These are phyloP conservation scores for Zopfia rhizophila DNA, from an alignment of 2,329 filamentous ascomycete species.

Conservation along the genomic window DNA sequence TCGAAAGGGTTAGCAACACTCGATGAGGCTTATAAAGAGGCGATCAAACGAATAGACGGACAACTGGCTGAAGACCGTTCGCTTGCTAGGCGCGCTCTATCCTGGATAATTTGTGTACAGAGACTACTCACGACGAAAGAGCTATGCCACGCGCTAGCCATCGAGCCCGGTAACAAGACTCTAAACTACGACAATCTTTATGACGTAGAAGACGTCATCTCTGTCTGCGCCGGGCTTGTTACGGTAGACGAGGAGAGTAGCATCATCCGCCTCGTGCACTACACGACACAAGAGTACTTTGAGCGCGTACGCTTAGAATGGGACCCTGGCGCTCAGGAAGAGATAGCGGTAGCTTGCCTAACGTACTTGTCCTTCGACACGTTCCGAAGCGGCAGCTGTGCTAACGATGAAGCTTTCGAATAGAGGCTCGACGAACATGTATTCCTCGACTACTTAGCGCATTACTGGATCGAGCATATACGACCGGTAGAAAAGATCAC, in stretches of 20 bases:
- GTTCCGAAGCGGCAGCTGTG: conserved; percentile 21
- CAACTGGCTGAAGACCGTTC: conserved; percentile 42
- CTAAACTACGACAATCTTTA: background rate
- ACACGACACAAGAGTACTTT: conserved; percentile 26
- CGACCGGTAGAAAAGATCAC: too few species aligned
- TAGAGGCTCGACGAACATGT: conserved; percentile 20
- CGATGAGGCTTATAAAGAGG: conserved; percentile 52
- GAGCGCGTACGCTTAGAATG: conserved; percentile 30
- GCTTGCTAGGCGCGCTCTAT: conserved; percentile 44
- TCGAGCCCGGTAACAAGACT: background rate
- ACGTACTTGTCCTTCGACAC: conserved; percentile 34
- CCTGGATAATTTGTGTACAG: background rate
- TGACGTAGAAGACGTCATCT: conserved; percentile 1
- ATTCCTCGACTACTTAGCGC: too few species aligned
- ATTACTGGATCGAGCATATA: too few species aligned
- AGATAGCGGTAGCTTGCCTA: conserved; percentile 30
- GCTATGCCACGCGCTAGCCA: background rate
- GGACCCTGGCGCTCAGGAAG: conserved; percentile 24
- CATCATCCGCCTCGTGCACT: conserved; percentile 29
- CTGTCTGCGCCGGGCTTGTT: conserved; percentile 34
- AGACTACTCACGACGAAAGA: background rate
- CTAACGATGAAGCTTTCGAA: conserved; percentile 18
- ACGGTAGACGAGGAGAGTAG: conserved; percentile 32
- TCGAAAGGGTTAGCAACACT: conserved; percentile 41
- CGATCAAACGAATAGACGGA: conserved; percentile 53